A percentile compares a stretch with the other conserved stretches of the same genome.
Conservation (phyloP, 208 protist genomes). For the Naegleria fowleri region DNA sequence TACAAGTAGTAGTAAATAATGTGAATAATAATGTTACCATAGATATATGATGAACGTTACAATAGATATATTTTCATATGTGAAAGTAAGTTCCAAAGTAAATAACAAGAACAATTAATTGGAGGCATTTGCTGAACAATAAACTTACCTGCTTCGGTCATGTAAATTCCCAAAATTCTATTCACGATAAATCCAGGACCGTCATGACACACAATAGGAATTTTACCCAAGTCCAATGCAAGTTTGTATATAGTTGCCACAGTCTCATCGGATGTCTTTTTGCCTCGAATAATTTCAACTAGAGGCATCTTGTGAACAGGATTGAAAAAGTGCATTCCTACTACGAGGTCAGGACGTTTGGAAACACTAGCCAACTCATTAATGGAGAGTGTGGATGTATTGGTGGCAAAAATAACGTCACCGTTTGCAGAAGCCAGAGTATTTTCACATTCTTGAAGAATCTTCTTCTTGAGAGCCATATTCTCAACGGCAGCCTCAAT, state of each 20-base stretch:
- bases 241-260: constrained; percentile 64
- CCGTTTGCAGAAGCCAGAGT: constrained; percentile 29
- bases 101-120: too few relatives aligned
- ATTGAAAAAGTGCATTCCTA: constrained; percentile 91
- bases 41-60: too few relatives aligned
- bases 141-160: constrained; percentile 57
- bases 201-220: constrained; percentile 77
- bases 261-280: constrained; percentile 63
- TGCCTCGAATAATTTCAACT: constrained; percentile 78
- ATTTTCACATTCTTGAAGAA: constrained; percentile 67
- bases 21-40: constrained; percentile 1
- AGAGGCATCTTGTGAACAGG: constrained; percentile 83
- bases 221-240: constrained; percentile 73
- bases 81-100: too few relatives aligned
- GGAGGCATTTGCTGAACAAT: too few relatives aligned
- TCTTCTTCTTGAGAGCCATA: constrained; percentile 79
- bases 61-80: too few relatives aligned
- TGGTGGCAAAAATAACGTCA: constrained; percentile 75
- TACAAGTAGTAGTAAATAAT: too few relatives aligned
- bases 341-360: constrained; percentile 64
- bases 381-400: constrained; percentile 83
- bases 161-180: constrained; percentile 71
- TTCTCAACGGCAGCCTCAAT: constrained; percentile 84
- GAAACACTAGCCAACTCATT: constrained; percentile 67
- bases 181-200: constrained; percentile 73